Evolutionary conservation across 306 rosid genomes (phyloP).

Genomic region (Carpinus fangiana): DNA sequence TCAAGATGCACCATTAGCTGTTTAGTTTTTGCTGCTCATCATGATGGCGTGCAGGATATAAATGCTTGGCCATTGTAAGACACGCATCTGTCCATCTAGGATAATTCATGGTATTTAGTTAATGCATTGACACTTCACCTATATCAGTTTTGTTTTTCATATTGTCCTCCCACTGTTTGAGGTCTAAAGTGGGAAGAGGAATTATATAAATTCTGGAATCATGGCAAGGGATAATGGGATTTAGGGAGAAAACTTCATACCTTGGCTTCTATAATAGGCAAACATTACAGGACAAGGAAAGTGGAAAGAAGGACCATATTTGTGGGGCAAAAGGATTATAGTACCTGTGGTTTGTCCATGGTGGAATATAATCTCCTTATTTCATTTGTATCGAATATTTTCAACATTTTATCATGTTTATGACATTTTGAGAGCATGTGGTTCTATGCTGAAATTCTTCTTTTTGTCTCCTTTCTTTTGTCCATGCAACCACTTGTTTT

Average conservation of each 20-base stretch:
- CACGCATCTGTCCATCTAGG: not conserved
- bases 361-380: not conserved
- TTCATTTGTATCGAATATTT: not conserved
- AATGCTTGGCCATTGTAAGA: not conserved
- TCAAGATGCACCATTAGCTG: slow-evolving; percentile 1
- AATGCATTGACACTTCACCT: not conserved
- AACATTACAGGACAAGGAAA: not conserved
- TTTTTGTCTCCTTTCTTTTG: too few species aligned
- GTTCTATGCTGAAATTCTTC: not conserved
- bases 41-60: not conserved
- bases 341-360: not conserved
- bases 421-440: not conserved
- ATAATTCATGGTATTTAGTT: not conserved
- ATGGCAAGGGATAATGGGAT: not conserved
- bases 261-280: not conserved
- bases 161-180: not conserved
- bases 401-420: not conserved
- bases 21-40: not conserved
- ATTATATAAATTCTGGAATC: not conserved
- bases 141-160: not conserved
- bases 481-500: not conserved
- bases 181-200: not conserved
- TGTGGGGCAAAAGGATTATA: not conserved
- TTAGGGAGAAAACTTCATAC: not conserved
- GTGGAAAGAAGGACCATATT: not conserved